Conservation (phyloP, 2,329 filamentous ascomycete genomes). For the Colletotrichum sp. region DNA sequence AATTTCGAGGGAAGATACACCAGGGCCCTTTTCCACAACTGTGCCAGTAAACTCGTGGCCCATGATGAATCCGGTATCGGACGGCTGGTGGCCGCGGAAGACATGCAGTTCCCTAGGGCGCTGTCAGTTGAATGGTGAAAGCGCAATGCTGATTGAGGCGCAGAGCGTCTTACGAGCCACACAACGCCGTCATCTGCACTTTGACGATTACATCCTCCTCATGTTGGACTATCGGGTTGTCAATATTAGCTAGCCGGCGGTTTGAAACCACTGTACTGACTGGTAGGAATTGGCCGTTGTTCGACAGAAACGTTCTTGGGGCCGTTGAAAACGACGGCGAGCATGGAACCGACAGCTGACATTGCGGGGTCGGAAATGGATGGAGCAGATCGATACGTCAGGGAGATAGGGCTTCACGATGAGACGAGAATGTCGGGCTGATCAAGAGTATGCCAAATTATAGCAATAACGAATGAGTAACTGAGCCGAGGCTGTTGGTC, state of each 20-base stretch:
- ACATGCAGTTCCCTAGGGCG: slow-evolving; percentile 77
- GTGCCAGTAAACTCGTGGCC: slow-evolving; percentile 88
- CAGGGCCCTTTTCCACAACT: slow-evolving; percentile 70
- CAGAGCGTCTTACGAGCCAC: slow-evolving; percentile 71
- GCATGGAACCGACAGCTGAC: slow-evolving; percentile 64
- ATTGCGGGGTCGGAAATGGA: slow-evolving; percentile 4
- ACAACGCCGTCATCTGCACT: slow-evolving; percentile 82
- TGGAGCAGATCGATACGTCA: not conserved
- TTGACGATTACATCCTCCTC: slow-evolving; percentile 81
- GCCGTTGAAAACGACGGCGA: slow-evolving; percentile 86
- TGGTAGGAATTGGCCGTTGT: slow-evolving; percentile 77
- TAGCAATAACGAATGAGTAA: not conserved
- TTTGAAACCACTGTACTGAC: slow-evolving; percentile 34
- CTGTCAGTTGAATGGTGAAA: not conserved
- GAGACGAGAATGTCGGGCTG: not conserved
- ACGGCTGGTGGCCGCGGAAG: slow-evolving; percentile 81
- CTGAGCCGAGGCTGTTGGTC: not conserved
- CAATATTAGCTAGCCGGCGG: not conserved
- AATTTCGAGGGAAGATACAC: slow-evolving; percentile 70
- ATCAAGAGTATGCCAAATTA: not conserved
- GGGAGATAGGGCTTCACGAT: not conserved
- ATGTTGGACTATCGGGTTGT: slow-evolving; percentile 59
- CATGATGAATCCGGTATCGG: slow-evolving; percentile 68
- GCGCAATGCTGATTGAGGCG: slow-evolving; percentile 21
- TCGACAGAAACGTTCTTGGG: slow-evolving; percentile 77